phyloP scores from a whole-genome alignment of 2,329 filamentous ascomycete genomes.

The Clonostachys rosea region DNA sequence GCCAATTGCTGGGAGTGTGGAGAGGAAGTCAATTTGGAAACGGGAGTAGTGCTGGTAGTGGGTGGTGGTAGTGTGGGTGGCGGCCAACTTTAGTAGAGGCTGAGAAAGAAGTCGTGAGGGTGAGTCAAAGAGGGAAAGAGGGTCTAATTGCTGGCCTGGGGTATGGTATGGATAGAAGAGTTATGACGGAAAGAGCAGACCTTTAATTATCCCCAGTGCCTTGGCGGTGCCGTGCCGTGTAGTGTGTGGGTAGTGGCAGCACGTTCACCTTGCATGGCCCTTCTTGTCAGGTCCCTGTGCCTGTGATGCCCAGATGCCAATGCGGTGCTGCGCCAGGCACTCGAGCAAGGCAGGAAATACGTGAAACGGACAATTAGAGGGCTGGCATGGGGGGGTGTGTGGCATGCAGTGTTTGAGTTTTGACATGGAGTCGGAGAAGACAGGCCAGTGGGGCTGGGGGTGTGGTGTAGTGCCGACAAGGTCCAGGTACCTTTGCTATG shows the following conservation, averaged over 20 bases:
- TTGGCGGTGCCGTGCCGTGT: background rate
- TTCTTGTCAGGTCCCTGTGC: too few species aligned
- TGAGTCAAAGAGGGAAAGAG: background rate
- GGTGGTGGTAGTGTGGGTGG: background rate
- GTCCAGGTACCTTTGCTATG: too few species aligned
- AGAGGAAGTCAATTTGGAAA: background rate
- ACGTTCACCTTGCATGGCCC: background rate
- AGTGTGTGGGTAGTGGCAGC: background rate
- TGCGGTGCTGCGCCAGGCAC: background rate
- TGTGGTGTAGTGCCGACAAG: too few species aligned
- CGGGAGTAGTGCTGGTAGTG: background rate
- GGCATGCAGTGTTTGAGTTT: too few species aligned
- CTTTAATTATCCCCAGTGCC: background rate
- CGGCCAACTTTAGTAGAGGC: constrained; percentile 1
- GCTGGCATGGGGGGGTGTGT: too few species aligned
- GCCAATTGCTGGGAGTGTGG: background rate
- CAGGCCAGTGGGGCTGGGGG: too few species aligned
- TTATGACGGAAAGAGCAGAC: background rate
- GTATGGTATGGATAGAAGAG: background rate
- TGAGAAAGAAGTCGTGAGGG: background rate
- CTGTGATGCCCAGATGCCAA: too few species aligned
- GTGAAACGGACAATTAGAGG: background rate
- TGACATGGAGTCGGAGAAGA: too few species aligned
- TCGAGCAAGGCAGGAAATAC: background rate
- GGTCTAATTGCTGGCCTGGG: background rate